These are phyloP conservation scores for Fusarium graminum DNA, from an alignment of 2,329 filamentous ascomycete species.

Conservation along the genomic window DNA sequence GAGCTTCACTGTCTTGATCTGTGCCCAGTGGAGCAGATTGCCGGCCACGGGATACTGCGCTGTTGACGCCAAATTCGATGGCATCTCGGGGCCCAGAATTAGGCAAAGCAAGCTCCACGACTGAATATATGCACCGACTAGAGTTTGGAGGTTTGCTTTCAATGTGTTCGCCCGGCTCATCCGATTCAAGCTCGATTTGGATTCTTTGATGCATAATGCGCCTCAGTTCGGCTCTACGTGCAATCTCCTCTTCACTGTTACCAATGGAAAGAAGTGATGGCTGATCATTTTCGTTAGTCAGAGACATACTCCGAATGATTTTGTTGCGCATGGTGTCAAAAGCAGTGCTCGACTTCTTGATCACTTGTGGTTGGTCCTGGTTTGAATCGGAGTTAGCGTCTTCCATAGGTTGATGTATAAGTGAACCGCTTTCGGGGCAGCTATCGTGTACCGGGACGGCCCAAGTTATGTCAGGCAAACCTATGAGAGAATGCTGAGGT, in stretches of 20 bases:
- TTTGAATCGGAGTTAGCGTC: constrained; percentile 59
- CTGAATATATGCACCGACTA: constrained; percentile 45
- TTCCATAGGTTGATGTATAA: constrained; percentile 48
- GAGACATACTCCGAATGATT: constrained; percentile 61
- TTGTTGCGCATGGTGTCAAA: constrained; percentile 61
- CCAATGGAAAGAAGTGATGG: constrained; percentile 59
- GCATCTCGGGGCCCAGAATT: constrained; percentile 62
- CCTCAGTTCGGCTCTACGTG: constrained; percentile 68
- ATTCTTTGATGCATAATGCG: constrained; percentile 68
- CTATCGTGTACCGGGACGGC: constrained; percentile 8
- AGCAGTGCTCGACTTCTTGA: constrained; percentile 55
- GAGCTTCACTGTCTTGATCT: constrained; percentile 6
- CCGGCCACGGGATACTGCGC: constrained; percentile 10
- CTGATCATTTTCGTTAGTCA: constrained; percentile 57
- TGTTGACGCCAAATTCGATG: constrained; percentile 59
- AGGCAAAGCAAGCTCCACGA: constrained; percentile 49
- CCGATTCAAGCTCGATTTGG: constrained; percentile 67
- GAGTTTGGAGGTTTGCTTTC: constrained; percentile 48
- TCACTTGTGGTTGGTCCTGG: constrained; percentile 44
- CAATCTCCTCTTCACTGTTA: constrained; percentile 65
- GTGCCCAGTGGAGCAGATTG: constrained; percentile 1
- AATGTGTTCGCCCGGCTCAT: constrained; percentile 55
- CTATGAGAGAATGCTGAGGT: constrained; percentile 21
- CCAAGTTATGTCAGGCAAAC: constrained; percentile 34
- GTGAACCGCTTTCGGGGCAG: constrained; percentile 11